Evolutionary conservation across 108 stramenopile genomes (phyloP), one percentile per base, ranked within the genome.

Genomic region (Bacterosira constricta): DNA sequence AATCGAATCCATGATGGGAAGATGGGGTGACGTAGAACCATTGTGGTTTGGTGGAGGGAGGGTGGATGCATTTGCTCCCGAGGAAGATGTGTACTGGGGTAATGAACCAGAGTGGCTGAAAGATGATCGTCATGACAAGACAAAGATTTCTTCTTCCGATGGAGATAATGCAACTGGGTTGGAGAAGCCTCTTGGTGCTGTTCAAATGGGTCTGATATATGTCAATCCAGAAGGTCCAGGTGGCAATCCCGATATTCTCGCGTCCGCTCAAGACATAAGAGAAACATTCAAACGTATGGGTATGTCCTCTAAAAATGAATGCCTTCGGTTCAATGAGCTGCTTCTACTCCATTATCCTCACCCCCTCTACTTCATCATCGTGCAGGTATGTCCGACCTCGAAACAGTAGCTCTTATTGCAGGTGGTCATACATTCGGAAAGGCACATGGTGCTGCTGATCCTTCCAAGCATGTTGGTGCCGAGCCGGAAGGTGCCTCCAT

Each of bases 381-480:
- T n/a, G n/a, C n/a, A n/a, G n/a, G n/a, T n/a, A 88, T 91, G 88
- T 80, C 81, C 47, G 90, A 91, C 60, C 67, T 85, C 63, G 90
- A 91, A 63, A 91, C 90, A 2, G 90, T 91, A 15, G 90, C 90
- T 35, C 62, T 91, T 31, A 87, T 91, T 69, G 90, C 90, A 17
- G 90, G 90, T 58, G 90, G 90, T 20, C 90, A 91, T 58, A 91
- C 90, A 2, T 89, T 91, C 58, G 90, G 88, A n/a, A 91, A 91
- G 52, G 73, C 83, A 3, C 90, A 91, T 75, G 90, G 90, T 36
- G 90, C 90, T 15, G 86, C 77, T 0, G 60, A 86, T 72, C 57
- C 87, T 3, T 66, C 66, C 2, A 74, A 76, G 35, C 25, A 78
- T 57, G 90, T 90, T 0, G 90, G 90, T 37, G 54, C 84, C n/a